Conservation (phyloP, 371 early-diverging fungal genomes). For the Haplosporangium sp. region DNA sequence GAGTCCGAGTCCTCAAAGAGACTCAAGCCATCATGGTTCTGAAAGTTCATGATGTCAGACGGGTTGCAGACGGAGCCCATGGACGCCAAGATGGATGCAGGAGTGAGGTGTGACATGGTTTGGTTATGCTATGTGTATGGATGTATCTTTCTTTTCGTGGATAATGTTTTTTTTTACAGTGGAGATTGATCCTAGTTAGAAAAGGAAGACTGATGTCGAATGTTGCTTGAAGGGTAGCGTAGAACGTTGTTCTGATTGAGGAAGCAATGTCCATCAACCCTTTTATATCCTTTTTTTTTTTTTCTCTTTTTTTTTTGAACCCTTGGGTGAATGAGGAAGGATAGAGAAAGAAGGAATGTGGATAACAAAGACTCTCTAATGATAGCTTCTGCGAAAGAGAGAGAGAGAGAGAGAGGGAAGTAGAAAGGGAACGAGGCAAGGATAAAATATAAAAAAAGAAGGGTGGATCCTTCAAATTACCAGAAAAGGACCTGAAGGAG, state of each 20-base stretch:
- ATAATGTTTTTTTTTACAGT: too few relatives aligned
- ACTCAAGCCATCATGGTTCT: constrained; percentile 27
- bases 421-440: not conserved
- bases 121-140: too few relatives aligned
- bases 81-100: constrained; percentile 52
- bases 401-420: not conserved
- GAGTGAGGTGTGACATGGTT: constrained; percentile 46
- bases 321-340: not conserved
- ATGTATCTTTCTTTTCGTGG: too few relatives aligned
- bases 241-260: not conserved
- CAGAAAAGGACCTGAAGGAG: not conserved
- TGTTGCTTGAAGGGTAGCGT: not conserved
- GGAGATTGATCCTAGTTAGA: not conserved
- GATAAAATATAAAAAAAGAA: not conserved
- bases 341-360: not conserved
- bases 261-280: not conserved
- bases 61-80: constrained; percentile 23
- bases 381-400: not conserved
- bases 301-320: too few relatives aligned
- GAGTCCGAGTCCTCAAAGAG: constrained; percentile 40
- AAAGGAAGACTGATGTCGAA: not conserved
- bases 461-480: not conserved
- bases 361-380: not conserved
- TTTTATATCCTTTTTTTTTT: constrained; percentile 4
- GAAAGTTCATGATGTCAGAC: constrained; percentile 27